A percentile compares a stretch with the other conserved stretches of the same genome.
These are phyloP conservation scores for Leucocoprinus gongylophorus DNA, from an alignment of 1,284 basidiomycete genomes.

Conservation along the genomic window DNA sequence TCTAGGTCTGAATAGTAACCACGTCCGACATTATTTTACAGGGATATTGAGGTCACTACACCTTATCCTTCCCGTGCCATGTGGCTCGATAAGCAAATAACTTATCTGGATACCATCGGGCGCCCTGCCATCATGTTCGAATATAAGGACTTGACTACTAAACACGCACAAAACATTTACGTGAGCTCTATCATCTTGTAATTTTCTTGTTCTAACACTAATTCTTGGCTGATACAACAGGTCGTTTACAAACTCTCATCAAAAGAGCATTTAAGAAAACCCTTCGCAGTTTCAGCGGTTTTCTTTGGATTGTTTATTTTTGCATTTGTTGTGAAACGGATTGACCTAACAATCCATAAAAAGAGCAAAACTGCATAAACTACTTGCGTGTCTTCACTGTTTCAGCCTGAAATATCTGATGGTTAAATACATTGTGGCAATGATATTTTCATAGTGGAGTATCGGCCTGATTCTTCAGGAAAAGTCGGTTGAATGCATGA, in stretches of 20 bases:
- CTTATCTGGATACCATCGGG: conserved; percentile 93
- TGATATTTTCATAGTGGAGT: neutral
- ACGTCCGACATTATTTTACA: conserved; percentile 26
- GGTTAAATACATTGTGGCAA: conserved; percentile 4
- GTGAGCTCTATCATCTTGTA: conserved; percentile 37
- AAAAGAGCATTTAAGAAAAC: conserved; percentile 77
- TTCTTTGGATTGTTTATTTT: conserved; percentile 61
- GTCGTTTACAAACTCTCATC: conserved; percentile 80
- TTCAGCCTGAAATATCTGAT: neutral
- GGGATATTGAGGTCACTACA: conserved; percentile 67
- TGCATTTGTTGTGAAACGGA: conserved; percentile 52
- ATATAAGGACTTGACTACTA: conserved; percentile 73
- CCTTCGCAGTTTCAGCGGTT: conserved; percentile 63
- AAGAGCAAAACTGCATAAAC: conserved; percentile 41
- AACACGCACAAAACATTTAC: conserved; percentile 69
- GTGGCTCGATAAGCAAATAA: conserved; percentile 59
- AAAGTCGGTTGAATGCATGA: conserved; percentile 33
- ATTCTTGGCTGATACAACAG: conserved; percentile 33
- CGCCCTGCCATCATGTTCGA: conserved; percentile 72
- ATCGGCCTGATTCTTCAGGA: conserved; percentile 1
- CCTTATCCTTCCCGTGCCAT: conserved; percentile 74
- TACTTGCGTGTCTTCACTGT: neutral
- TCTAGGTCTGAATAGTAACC: neutral
- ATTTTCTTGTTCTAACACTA: conserved; percentile 7
- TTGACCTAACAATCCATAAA: conserved; percentile 55